A percentile compares a stretch with the other conserved stretches of the same genome.
These are phyloP conservation scores for Pythium pyrilobum DNA, from an alignment of 352 stramenopile species.

Conservation along the genomic window DNA sequence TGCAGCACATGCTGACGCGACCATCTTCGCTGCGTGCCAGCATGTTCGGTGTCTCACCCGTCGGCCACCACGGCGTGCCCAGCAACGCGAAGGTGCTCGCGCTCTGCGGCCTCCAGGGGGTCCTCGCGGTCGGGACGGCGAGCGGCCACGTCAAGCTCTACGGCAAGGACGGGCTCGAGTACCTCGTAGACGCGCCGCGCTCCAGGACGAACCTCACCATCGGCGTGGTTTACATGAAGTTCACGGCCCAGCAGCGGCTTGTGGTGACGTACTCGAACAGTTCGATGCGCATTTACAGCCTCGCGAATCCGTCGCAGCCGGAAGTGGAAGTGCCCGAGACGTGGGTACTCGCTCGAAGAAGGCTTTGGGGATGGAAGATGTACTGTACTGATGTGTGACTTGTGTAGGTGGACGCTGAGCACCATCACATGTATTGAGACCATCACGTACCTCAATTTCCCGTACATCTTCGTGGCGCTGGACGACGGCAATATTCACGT, in stretches of 20 bases:
- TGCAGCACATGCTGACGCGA: conserved; percentile 35
- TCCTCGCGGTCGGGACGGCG: conserved; percentile 64
- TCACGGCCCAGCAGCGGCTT: conserved; percentile 58
- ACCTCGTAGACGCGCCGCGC: conserved; percentile 41
- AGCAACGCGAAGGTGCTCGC: conserved; percentile 53
- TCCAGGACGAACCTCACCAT: conserved; percentile 29
- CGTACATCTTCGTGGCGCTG: conserved; percentile 69
- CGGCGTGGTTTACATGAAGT: conserved; percentile 50
- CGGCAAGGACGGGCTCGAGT: conserved; percentile 50
- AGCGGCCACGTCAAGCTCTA: conserved; percentile 65
- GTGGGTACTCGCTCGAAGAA: no score
- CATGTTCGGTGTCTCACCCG: conserved; percentile 43
- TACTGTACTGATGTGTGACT: no score
- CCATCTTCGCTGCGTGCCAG: conserved; percentile 29
- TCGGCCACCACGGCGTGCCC: conserved; percentile 64
- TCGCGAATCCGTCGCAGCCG: conserved; percentile 19
- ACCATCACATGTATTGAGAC: conserved; percentile 65
- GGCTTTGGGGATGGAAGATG: no score
- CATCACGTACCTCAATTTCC: conserved; percentile 42
- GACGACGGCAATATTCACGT: conserved; percentile 62
- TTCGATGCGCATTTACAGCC: conserved; percentile 55
- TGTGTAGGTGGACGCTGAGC: conserved; percentile 61
- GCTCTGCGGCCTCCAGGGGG: conserved; percentile 53
- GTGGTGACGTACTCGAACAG: conserved; percentile 63
- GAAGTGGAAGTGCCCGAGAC: conserved; percentile 24